These are phyloP conservation scores for Magnolia officinalis DNA, from an alignment of 164 flowering plant species.

Conservation along the genomic window DNA sequence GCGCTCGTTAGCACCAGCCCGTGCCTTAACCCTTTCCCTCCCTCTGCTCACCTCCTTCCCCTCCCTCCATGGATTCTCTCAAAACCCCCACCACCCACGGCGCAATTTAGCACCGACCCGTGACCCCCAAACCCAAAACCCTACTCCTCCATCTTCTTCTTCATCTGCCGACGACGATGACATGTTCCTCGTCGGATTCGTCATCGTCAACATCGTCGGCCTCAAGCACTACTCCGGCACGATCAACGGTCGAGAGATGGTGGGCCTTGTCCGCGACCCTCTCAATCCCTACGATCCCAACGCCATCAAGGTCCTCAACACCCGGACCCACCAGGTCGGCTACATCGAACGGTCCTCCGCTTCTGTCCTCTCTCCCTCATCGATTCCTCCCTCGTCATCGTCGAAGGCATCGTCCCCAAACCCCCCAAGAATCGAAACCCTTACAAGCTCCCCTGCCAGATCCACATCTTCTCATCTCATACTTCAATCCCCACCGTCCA, in stretches of 20 bases:
- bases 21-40: too few species aligned
- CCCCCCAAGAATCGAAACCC: conserved; percentile 19
- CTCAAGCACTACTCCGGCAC: conserved; percentile 52
- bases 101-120: not conserved
- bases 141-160: not conserved
- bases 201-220: conserved; percentile 74
- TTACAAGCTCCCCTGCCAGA: conserved; percentile 54
- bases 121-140: not conserved
- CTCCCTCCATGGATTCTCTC: too few species aligned
- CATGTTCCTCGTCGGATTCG: conserved; percentile 53
- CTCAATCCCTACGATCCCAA: conserved; percentile 57
- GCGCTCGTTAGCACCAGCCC: too few species aligned
- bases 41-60: too few species aligned
- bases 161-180: conserved; percentile 22
- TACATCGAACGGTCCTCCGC: conserved; percentile 58
- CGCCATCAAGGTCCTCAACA: conserved; percentile 77
- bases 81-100: too few species aligned
- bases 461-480: conserved; percentile 56
- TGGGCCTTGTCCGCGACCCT: conserved; percentile 80
- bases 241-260: conserved; percentile 72
- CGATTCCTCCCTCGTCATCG: conserved; percentile 33
- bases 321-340: conserved; percentile 58
- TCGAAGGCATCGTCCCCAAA: conserved; percentile 69
- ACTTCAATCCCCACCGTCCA: conserved; percentile 35
- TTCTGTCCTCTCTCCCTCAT: conserved; percentile 54